Base-by-base conservation (phyloP, 768 basidiomycete species). In the Cystofilobasidium capitatum region DNA sequence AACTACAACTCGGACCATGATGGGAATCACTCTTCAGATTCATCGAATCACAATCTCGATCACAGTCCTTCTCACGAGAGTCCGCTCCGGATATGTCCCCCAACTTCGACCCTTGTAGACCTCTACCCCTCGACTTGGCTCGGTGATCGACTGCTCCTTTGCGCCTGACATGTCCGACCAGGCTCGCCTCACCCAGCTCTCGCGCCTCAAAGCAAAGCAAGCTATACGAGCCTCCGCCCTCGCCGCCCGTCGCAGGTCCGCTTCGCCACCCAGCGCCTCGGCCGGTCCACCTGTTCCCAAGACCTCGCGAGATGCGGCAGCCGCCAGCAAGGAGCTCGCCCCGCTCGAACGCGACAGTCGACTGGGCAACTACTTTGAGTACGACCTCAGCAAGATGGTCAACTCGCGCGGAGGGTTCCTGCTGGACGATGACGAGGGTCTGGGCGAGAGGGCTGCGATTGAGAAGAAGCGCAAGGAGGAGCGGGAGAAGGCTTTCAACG, bases 321-420 rank as follows among this genome's bases (percentile, higher is more conserved):
- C 45, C 0, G 39, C 24, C 12, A 57, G 64, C 8, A 45, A 61
- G 10, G 64, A 42, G 31, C 35, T 55, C 35, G 61, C 72, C 17
- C 74, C 75, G 6, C 68, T 78, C 29, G 69, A 73, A 16, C 54
- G 75, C 20, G 76, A 77, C 72, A 72, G 74, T 10, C 71, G 74
- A 37, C 67, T 78, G 66, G 94, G 91, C 33, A 89, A 84, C 58
- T 97, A 97, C 79, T 94, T 94, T 71, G 94, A 98, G 71, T 98
- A 96, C 83, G 93, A 97, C 76, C 78, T 97, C 17, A 88, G 88
- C 16, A 97, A 96, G 66, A 89, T 97, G 86, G 87, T 91, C 74
- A 97, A 99, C 76, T 87, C 91, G 10, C 88, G 92, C 75, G 96
- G 94, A 60, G 96, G 96, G 1, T 99, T 97, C 77, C 78, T 99